A percentile compares a stretch with the other conserved stretches of the same genome.
These are phyloP conservation scores for Ettlia oleoabundans DNA, from an alignment of 139 green algal genomes.

Conservation along the genomic window DNA sequence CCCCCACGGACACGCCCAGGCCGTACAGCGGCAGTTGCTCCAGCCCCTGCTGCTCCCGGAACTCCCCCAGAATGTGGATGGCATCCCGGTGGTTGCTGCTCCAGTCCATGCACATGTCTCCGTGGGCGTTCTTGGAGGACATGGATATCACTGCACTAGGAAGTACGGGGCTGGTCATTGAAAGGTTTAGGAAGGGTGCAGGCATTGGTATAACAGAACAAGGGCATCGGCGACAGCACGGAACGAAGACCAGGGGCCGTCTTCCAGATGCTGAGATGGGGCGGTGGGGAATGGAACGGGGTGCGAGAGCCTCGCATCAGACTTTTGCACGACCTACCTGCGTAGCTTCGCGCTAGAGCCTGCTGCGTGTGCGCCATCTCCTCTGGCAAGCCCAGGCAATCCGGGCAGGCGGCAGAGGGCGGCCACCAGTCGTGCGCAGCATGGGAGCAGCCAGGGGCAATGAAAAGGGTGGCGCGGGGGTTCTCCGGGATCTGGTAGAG, in stretches of 20 bases:
- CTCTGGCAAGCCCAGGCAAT: constrained; percentile 25
- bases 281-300: background rate
- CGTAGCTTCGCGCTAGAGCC: constrained; percentile 16
- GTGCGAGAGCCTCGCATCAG: background rate
- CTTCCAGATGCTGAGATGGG: too few species aligned
- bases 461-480: constrained; percentile 6
- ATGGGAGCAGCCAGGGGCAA: constrained; percentile 20
- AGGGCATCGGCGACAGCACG: too few species aligned
- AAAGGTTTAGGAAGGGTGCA: too few species aligned
- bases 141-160: constrained; percentile 1
- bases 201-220: too few species aligned
- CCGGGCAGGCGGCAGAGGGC: background rate
- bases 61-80: background rate
- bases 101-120: constrained; percentile 23
- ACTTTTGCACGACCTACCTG: background rate
- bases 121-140: background rate
- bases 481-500: background rate
- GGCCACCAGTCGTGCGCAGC: constrained; percentile 25
- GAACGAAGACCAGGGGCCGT: too few species aligned
- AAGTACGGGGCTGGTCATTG: too few species aligned
- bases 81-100: background rate
- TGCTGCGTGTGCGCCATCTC: constrained; percentile 30
- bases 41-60: constrained; percentile 1
- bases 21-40: constrained; percentile 10
- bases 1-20: constrained; percentile 29